Evolutionary conservation across 148 eudicot genomes (phyloP).

Genomic region (Cornus kousa): DNA sequence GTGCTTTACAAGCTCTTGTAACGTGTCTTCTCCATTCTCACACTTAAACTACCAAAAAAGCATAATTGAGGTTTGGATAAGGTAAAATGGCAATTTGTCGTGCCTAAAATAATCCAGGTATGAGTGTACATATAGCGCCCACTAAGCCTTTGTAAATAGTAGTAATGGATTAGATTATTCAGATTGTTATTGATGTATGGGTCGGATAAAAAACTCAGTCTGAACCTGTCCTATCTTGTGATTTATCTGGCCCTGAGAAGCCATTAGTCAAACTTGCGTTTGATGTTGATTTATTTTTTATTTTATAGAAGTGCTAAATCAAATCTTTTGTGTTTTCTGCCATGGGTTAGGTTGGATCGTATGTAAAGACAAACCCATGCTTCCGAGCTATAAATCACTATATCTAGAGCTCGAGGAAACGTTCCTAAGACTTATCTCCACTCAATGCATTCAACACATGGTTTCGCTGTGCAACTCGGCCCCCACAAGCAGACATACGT

Average conservation of each 20-base stretch:
- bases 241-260: neutral
- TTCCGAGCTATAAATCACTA: constrained; percentile 48
- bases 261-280: neutral
- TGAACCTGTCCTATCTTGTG: neutral
- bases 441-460: constrained; percentile 82
- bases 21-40: no score
- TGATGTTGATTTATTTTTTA: constrained; percentile 2
- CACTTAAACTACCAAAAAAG: no score
- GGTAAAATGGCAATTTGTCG: neutral
- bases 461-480: constrained; percentile 73
- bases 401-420: constrained; percentile 71
- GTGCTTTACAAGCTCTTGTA: neutral
- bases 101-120: no score
- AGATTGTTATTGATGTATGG: neutral
- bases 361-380: constrained; percentile 66
- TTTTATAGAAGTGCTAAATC: neutral
- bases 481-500: constrained; percentile 23
- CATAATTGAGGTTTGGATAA: neutral
- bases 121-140: no score
- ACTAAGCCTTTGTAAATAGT: no score
- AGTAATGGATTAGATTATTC: no score
- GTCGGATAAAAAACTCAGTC: neutral
- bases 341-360: constrained; percentile 77
- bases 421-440: constrained; percentile 71
- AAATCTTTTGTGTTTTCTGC: neutral